These are phyloP conservation scores for Tolypocladium ovalisporum DNA, from an alignment of 2,329 filamentous ascomycete species.

Conservation along the genomic window DNA sequence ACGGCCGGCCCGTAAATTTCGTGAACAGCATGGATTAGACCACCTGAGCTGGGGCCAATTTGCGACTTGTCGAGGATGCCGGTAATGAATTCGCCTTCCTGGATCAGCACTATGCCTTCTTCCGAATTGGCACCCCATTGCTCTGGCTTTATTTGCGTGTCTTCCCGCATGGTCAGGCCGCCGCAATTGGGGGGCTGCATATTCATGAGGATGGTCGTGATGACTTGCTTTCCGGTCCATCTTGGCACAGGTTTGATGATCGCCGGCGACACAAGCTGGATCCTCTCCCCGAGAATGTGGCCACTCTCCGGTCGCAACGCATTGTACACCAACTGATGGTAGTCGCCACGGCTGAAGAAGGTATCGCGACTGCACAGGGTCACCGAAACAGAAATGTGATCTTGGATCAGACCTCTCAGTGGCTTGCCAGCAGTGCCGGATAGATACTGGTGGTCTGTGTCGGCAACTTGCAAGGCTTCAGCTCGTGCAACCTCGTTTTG, in stretches of 20 bases:
- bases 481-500: slow-evolving; percentile 92
- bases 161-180: slow-evolving; percentile 68
- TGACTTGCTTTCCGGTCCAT: slow-evolving; percentile 95
- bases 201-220: slow-evolving; percentile 87
- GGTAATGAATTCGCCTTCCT: slow-evolving; percentile 75
- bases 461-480: slow-evolving; percentile 85
- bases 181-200: slow-evolving; percentile 69
- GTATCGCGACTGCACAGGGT: slow-evolving; percentile 84
- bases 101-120: slow-evolving; percentile 72
- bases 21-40: slow-evolving; percentile 84
- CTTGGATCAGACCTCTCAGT: slow-evolving; percentile 90
- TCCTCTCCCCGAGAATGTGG: slow-evolving; percentile 72
- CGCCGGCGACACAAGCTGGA: slow-evolving; percentile 71
- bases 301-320: slow-evolving; percentile 83
- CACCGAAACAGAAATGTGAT: slow-evolving; percentile 92
- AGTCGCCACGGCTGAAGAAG: slow-evolving; percentile 79
- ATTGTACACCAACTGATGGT: slow-evolving; percentile 88
- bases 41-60: slow-evolving; percentile 76
- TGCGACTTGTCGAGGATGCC: slow-evolving; percentile 96
- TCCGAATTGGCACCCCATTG: slow-evolving; percentile 70
- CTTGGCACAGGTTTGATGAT: slow-evolving; percentile 69
- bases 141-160: slow-evolving; percentile 65
- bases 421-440: slow-evolving; percentile 91
- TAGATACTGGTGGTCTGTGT: slow-evolving; percentile 95
- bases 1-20: slow-evolving; percentile 83